Base-by-base conservation (phyloP, 2,329 filamentous ascomycete genomes). In the Fusarium globosum region DNA sequence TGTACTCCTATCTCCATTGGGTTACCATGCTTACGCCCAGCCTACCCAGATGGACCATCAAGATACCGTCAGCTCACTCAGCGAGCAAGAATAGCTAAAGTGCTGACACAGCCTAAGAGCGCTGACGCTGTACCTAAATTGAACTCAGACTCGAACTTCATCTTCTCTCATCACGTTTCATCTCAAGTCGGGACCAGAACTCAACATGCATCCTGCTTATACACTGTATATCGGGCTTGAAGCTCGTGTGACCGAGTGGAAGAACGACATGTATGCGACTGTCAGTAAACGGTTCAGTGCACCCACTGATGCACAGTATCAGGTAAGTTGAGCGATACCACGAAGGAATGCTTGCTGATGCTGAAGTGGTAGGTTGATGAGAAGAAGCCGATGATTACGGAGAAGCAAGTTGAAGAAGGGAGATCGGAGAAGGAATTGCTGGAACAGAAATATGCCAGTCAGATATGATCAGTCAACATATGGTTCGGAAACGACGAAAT, bases 161-260 rank as follows among this genome's bases (percentile, higher is more conserved):
- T 21, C 0, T 5, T 23, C 20, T 53, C 20, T 14, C 23, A 26
- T 26, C 18, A 23, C 9, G 18, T 15, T 53, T 26, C 3, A 48
- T 16, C 20, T 21, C 13, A n/a, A 45, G 5, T 23, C 15, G 3
- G 35, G n/a, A n/a, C 18, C 7, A 35, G n/a, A 33, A 48, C 6
- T 26, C 21, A 41, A 4, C 8, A 72, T 73, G 71, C 71, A 73
- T 51, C 70, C 67, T 5, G 71, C 58, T 36, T 73, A 73, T 8
- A 67, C 67, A 6, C 21, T 73, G 8, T 73, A 73, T 15, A 39
- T 68, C n/a, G 66, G 66, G 8, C 61, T 71, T 7, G 36, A 33
- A 21, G 52, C 67, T 10, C 57, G 45, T 9, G 33, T 71, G 41
- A n/a, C 66, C 1, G 57, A 67, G 18, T 60, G 62, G 57, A 63